Base-by-base conservation (phyloP, 495 filamentous ascomycete species). In the Physcia stellaris region DNA sequence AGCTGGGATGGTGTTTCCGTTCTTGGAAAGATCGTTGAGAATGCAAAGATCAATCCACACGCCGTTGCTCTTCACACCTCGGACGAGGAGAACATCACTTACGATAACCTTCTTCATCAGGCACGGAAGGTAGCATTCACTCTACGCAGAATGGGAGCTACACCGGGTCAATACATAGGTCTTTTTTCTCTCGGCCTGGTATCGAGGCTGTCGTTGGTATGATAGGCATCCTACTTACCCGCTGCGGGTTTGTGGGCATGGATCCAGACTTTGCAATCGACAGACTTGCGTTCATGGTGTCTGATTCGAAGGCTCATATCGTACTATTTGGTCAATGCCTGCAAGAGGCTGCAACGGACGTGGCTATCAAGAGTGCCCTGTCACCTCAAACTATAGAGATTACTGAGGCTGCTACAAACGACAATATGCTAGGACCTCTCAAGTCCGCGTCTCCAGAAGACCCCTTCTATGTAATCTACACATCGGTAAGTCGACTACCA, bases 161-260 rank as follows among this genome's bases (percentile, higher is more conserved):
- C 49, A 1, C 51, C 62, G 2, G 67, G 70, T 6, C 63, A 73
- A 10, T 57, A 81, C 10, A 58, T 87, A 19, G 73, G 72, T 20
- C 69, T 92, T 12, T 62, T n/a, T n/a, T 73, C 17, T 75, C 86
- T 67, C 70, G 83, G 18, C 85, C 83, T 45, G 80, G 72, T 0
- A 43, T 75, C 2, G 55, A 76, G 4, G 57, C 83, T 0, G 88
- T 87, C 51, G 60, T 74, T 17, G 64, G 75, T 0, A 77, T 88
- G 18, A 60, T 92, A 17, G 85, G 77, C 0, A 67, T 80, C 13
- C 49, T 82, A 3, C 86, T 88, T 42, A 57, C 70, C 10, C 82
- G 82, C 6, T 77, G 74, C 38, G 83, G 77, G 22, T 85, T 88
- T 53, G 54, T 88, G 31, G 79, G 81, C 0, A 57, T 90, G 11